A percentile compares a stretch with the other conserved stretches of the same genome.
Evolutionary conservation across 1,284 basidiomycete species (phyloP).

Genomic region (Puccinia novopanici): DNA sequence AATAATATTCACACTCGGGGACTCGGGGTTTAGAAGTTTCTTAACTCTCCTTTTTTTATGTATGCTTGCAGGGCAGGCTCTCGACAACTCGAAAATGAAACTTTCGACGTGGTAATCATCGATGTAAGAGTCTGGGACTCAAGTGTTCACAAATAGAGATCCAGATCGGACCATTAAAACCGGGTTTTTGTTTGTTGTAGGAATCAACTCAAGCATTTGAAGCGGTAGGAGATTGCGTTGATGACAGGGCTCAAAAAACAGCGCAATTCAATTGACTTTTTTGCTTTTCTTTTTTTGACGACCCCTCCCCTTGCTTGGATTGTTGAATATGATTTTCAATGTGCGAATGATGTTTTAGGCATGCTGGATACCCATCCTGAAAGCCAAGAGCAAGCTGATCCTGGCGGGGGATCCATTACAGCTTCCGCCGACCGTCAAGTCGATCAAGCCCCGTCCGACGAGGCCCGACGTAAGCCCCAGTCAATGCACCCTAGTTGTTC

Average conservation of each 20-base stretch:
- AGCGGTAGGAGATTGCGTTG: slow-evolving; percentile 64
- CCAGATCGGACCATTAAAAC: not conserved
- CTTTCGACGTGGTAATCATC: slow-evolving; percentile 48
- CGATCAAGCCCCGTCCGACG: slow-evolving; percentile 56
- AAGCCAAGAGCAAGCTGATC: slow-evolving; percentile 76
- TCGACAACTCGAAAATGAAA: slow-evolving; percentile 48
- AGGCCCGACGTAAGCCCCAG: not conserved
- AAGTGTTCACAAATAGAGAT: not conserved
- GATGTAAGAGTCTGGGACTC: slow-evolving; percentile 21
- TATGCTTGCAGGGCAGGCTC: slow-evolving; percentile 25
- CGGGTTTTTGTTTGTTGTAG: not conserved
- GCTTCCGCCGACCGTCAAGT: slow-evolving; percentile 87
- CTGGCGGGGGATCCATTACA: slow-evolving; percentile 65
- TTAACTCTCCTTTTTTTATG: slow-evolving; percentile 35
- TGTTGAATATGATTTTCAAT: not conserved
- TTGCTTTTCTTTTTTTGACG: slow-evolving; percentile 29
- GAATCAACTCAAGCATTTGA: slow-evolving; percentile 51
- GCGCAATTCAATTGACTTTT: too few species aligned
- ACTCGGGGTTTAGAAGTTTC: slow-evolving; percentile 43
- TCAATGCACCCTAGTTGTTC: too few species aligned
- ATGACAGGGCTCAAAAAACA: slow-evolving; percentile 69
- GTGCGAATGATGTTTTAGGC: slow-evolving; percentile 63
- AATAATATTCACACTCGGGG: too few species aligned
- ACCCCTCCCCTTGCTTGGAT: not conserved
- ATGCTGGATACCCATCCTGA: slow-evolving; percentile 93